A percentile compares a stretch with the other conserved stretches of the same genome.
phyloP scores from a whole-genome alignment of 2,329 filamentous ascomycete species.

The Blastomyces silverae region DNA sequence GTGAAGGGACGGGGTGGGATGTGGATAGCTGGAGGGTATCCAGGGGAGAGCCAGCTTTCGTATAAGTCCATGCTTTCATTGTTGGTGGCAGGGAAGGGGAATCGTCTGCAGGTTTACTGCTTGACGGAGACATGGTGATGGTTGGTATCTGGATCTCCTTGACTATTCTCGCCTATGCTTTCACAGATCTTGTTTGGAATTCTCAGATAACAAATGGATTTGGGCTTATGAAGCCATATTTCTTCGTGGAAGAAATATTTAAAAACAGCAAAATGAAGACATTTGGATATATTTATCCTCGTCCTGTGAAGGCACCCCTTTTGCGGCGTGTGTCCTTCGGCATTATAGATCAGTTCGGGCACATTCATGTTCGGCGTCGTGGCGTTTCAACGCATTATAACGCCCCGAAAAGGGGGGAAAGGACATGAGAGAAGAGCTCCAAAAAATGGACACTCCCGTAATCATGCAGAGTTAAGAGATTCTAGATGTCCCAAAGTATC shows the following conservation, averaged over 20 bases:
- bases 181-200: neutral
- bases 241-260: neutral
- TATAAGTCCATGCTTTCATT: conserved; percentile 2
- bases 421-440: neutral
- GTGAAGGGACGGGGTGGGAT: neutral
- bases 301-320: neutral
- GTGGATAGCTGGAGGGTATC: neutral
- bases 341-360: neutral
- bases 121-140: neutral
- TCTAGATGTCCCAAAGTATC: neutral
- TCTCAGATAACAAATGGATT: neutral
- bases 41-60: neutral
- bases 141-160: neutral
- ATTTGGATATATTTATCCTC: neutral
- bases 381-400: neutral
- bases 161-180: neutral
- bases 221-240: neutral
- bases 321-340: neutral
- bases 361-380: neutral
- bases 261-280: neutral
- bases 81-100: neutral
- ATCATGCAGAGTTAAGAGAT: neutral
- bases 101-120: neutral
- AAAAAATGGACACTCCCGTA: neutral
- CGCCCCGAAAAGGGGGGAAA: neutral